Evolutionary conservation across 805 yeast species (phyloP).

Genomic region (Kazachstania africana): DNA sequence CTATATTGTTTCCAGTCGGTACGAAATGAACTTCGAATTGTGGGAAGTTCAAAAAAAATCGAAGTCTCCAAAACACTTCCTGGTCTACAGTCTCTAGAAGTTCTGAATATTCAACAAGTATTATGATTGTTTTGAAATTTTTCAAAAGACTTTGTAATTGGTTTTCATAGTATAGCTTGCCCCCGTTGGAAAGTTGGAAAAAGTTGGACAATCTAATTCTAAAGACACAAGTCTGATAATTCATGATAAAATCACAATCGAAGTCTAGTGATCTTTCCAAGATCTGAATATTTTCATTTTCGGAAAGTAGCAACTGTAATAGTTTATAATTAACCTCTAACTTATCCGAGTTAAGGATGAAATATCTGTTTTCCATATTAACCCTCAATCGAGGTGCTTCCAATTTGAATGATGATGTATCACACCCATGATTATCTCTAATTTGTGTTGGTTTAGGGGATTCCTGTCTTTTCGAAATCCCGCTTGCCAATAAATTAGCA

Average conservation of each 20-base stretch:
- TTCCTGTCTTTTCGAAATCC: neutral
- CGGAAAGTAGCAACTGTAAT: conserved; percentile 3
- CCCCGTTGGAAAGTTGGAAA: conserved; percentile 8
- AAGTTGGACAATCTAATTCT: conserved; percentile 11
- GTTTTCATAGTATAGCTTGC: conserved; percentile 7
- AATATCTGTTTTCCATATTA: too few species aligned
- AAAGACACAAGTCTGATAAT: conserved; percentile 10
- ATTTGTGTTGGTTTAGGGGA: neutral
- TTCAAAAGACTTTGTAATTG: conserved; percentile 3
- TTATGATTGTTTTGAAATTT: conserved; percentile 10
- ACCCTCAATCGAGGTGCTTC: neutral
- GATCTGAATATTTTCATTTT: conserved; percentile 2
- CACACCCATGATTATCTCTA: neutral
- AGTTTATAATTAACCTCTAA: conserved; percentile 6
- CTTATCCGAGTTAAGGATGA: conserved; percentile 5
- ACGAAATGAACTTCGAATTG: conserved; percentile 5
- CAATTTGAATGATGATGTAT: too few species aligned
- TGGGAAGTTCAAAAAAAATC: neutral
- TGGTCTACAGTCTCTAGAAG: conserved; percentile 6
- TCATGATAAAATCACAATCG: conserved; percentile 14
- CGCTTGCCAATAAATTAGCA: neutral
- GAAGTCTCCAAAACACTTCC: conserved; percentile 18
- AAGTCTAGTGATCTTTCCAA: conserved; percentile 6
- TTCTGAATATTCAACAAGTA: conserved; percentile 9
- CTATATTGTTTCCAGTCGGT: neutral